Evolutionary conservation across 2,329 filamentous ascomycete genomes (phyloP).

Genomic region (Stagonosporopsis chrysanthemi): DNA sequence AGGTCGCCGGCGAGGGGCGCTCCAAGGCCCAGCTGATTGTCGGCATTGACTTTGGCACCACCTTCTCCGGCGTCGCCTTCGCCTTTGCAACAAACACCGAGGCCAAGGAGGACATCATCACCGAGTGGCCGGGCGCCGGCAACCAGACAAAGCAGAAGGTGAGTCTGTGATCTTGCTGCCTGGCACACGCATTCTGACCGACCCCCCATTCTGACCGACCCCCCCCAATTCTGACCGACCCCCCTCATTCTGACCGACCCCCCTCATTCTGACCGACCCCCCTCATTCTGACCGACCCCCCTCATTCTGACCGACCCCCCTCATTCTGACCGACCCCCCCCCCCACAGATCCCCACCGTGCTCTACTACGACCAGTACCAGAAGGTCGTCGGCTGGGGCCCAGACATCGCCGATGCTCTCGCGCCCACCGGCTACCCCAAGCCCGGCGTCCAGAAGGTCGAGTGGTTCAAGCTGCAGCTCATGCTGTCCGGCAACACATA

Average conservation of each 20-base stretch:
- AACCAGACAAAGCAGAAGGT: constrained; percentile 99
- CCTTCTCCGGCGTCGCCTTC: constrained; percentile 96
- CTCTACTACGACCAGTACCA: constrained; percentile 99
- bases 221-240: no score
- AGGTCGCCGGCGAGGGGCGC: constrained; percentile 86
- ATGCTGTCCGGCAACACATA: constrained; percentile 99
- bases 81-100: constrained; percentile 94
- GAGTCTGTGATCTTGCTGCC: constrained; percentile 10
- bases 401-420: constrained; percentile 95
- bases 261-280: no score
- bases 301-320: no score
- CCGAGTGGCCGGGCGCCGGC: constrained; percentile 97
- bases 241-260: no score
- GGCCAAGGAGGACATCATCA: constrained; percentile 98
- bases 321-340: constrained; percentile 10
- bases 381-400: constrained; percentile 99
- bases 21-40: constrained; percentile 98
- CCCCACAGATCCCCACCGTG: constrained; percentile 99
- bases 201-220: no score
- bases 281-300: no score
- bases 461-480: constrained; percentile 99
- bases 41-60: constrained; percentile 98
- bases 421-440: constrained; percentile 98
- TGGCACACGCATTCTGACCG: background rate
- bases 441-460: constrained; percentile 96